Evolutionary conservation across 768 basidiomycete species (phyloP).

Genomic region (Pleurotus tuoliensis): DNA sequence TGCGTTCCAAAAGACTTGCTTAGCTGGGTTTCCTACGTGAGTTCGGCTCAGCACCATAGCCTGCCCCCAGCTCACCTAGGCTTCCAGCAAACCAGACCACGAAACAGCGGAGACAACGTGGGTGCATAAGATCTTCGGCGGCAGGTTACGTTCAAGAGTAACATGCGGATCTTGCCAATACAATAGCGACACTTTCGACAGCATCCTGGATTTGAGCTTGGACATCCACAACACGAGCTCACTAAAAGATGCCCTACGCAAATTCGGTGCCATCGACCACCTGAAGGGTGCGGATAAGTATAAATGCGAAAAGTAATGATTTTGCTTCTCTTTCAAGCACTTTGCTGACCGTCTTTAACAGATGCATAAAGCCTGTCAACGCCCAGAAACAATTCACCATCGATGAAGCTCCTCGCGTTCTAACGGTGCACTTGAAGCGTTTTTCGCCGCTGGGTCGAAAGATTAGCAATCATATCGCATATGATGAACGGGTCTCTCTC

Average conservation of each 20-base stretch:
- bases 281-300: slow-evolving; percentile 93
- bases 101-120: slow-evolving; percentile 83
- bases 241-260: slow-evolving; percentile 69
- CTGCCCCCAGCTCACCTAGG: background rate
- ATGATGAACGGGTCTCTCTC: slow-evolving; percentile 70
- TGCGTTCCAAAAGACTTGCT: slow-evolving; percentile 80
- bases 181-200: slow-evolving; percentile 95
- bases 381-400: slow-evolving; percentile 91
- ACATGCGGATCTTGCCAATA: slow-evolving; percentile 76
- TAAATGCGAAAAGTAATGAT: slow-evolving; percentile 92
- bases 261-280: slow-evolving; percentile 78
- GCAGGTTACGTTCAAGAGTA: slow-evolving; percentile 86
- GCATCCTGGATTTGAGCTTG: slow-evolving; percentile 88
- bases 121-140: slow-evolving; percentile 94
- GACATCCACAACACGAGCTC: slow-evolving; percentile 69
- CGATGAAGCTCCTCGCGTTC: slow-evolving; percentile 79
- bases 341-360: slow-evolving; percentile 23
- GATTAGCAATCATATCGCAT: slow-evolving; percentile 72
- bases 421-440: slow-evolving; percentile 93
- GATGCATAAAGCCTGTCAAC: slow-evolving; percentile 88
- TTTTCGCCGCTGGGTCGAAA: slow-evolving; percentile 91
- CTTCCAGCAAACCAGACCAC: slow-evolving; percentile 60
- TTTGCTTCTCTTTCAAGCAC: background rate
- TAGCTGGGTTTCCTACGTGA: slow-evolving; percentile 69
- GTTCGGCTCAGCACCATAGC: slow-evolving; percentile 20